Conservation (phyloP, 169 alveolate species). For the Babesia ovata region DNA sequence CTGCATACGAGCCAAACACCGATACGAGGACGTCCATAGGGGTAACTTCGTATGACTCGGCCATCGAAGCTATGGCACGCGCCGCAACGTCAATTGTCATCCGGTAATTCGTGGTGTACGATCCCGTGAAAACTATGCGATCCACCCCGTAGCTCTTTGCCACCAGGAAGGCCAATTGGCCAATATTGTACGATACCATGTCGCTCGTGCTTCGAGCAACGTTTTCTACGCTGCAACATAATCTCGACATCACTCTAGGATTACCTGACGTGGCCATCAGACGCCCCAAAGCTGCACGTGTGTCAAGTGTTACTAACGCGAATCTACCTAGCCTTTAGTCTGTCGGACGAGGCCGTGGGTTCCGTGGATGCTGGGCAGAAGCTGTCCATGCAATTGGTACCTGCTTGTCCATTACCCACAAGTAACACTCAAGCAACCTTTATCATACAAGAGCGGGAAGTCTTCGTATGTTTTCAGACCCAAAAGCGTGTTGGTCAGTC, state of each 20-base stretch:
- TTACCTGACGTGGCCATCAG: slow-evolving; percentile 10
- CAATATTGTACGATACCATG: slow-evolving; percentile 59
- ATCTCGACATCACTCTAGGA: no score
- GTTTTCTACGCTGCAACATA: slow-evolving; percentile 11
- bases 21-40: slow-evolving; percentile 46
- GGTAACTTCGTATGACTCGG: slow-evolving; percentile 27
- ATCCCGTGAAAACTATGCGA: slow-evolving; percentile 52
- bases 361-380: neutral
- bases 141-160: slow-evolving; percentile 45
- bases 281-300: slow-evolving; percentile 39
- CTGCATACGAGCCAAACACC: slow-evolving; percentile 30
- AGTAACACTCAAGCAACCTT: neutral
- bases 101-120: slow-evolving; percentile 13
- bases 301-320: neutral
- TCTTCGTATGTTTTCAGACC: slow-evolving; percentile 6
- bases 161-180: slow-evolving; percentile 40
- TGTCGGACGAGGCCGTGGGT: neutral
- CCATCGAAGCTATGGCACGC: slow-evolving; percentile 20
- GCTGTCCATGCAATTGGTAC: slow-evolving; percentile 37
- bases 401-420: neutral
- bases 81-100: slow-evolving; percentile 47
- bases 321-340: slow-evolving; percentile 29
- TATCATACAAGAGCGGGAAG: neutral
- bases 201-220: slow-evolving; percentile 22
- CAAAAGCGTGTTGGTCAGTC: slow-evolving; percentile 25